Conservation (phyloP, 2,329 filamentous ascomycete genomes). For the Aspergillus sp. region DNA sequence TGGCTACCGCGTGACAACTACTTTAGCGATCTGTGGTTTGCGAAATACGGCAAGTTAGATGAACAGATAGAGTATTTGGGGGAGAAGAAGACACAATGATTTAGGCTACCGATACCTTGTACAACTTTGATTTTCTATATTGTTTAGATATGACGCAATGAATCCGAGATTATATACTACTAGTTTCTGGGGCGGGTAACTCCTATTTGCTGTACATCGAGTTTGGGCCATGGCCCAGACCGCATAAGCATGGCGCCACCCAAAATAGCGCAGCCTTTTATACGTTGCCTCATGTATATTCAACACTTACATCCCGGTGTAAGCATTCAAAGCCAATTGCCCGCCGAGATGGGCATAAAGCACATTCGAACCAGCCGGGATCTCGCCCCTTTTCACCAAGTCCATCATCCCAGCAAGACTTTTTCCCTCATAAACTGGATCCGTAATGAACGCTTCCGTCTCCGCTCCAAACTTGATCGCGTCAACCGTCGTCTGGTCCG, state of each 20-base stretch:
- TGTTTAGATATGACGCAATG: neutral
- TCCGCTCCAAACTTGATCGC: conserved; percentile 9
- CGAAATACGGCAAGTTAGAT: conserved; percentile 36
- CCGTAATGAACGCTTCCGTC: conserved; percentile 12
- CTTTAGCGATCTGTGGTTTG: conserved; percentile 39
- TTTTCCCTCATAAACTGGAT: conserved; percentile 11
- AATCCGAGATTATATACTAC: neutral
- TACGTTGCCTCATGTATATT: neutral
- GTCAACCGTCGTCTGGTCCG: conserved; percentile 6
- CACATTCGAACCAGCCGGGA: conserved; percentile 4
- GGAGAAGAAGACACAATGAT: conserved; percentile 14
- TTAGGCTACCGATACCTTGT: neutral
- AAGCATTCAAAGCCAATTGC: conserved; percentile 11
- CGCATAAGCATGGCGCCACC: too few species aligned
- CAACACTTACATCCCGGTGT: conserved; percentile 4
- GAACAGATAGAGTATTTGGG: conserved; percentile 31
- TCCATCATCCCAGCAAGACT: conserved; percentile 9
- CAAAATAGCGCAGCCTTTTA: neutral
- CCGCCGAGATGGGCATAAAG: conserved; percentile 10
- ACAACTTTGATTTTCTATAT: neutral
- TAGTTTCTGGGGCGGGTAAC: neutral
- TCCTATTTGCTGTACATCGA: neutral
- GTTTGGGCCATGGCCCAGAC: neutral
- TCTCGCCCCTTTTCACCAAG: conserved; percentile 3
- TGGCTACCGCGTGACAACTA: conserved; percentile 43